phyloP scores from a whole-genome alignment of 2,329 filamentous ascomycete genomes.

The Fusarium hainanense region DNA sequence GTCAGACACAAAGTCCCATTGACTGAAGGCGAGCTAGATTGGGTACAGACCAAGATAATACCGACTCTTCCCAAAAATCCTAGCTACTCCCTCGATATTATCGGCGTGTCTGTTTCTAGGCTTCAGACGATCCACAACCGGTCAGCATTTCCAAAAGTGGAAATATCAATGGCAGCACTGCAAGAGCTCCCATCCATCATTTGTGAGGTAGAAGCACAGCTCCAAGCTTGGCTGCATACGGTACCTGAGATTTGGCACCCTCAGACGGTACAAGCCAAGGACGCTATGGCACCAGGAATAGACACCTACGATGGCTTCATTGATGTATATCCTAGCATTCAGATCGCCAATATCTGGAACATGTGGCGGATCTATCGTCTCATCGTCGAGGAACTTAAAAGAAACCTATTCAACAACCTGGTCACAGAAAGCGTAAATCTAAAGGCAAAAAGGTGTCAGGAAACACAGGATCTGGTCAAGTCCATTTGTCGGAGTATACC shows the following conservation, averaged over 20 bases:
- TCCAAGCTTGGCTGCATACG: not conserved
- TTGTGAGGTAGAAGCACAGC: not conserved
- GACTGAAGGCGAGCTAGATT: not conserved
- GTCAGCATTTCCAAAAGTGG: not conserved
- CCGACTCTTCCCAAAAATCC: constrained; percentile 8
- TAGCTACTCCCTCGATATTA: constrained; percentile 25
- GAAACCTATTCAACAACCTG: not conserved
- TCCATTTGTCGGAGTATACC: constrained; percentile 27
- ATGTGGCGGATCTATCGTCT: constrained; percentile 27
- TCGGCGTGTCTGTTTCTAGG: constrained; percentile 6
- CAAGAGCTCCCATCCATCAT: not conserved
- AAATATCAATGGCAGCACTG: fast-evolving
- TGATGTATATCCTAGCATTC: constrained; percentile 25
- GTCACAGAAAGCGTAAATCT: fast-evolving
- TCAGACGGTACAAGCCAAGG: not conserved
- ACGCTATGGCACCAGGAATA: fast-evolving
- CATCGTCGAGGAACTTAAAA: not conserved
- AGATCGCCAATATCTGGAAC: constrained; percentile 36
- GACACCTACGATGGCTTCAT: not conserved
- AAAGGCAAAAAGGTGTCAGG: fast-evolving
- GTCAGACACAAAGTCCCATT: constrained; percentile 1
- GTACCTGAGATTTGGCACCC: constrained; percentile 14
- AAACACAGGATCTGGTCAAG: not conserved
- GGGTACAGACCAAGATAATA: constrained; percentile 8
- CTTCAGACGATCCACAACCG: not conserved